Base-by-base conservation (phyloP, 768 basidiomycete genomes). In the Agaricus blazei region DNA sequence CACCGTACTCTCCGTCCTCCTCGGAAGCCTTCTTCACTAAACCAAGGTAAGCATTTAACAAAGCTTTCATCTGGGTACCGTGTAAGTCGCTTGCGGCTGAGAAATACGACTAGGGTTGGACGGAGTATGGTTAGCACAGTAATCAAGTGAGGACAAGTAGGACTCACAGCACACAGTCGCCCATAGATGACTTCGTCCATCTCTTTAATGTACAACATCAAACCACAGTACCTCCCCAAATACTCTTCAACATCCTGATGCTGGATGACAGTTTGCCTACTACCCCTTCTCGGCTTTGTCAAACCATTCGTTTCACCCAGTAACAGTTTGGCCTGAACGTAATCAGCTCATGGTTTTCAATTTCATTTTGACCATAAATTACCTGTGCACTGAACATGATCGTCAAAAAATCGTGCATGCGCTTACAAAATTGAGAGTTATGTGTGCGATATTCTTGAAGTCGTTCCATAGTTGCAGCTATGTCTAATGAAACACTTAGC, bases 401-500 rank as follows among this genome's bases (percentile, higher is more conserved):
- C 11, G 87, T 82, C 38, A 98, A 73, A 69, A 90, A 98, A 64
- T 98, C 96, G 48, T 87, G 77, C 41, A 98, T 68, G 26, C 96
- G 81, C 67, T 95, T 95, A 75, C 92, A 94, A 71, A 98, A 98
- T 65, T 98, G 95, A 4, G 77, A 68, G 59, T 96, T 96, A 65
- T 94, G 83, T 2, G 89, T 93, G 57, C 82, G 80, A 65, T 98
- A 98, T 68, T 98, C 96, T 58, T 87, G 83, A 58, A 97, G 73
- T 27, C 94, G 77, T 70, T 94, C 94, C 81, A 95, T 95, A 0
- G 93, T 94, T 6, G 94, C 94, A n/a, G 94, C 93, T 86, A 98
- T 96, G 64, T 96, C 96, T 86, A 38, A 12, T 8, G 46, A 26
- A 55, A 51, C 15, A 34, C 23, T 41, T 3, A 34, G 36, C 14